A percentile compares a stretch with the other conserved stretches of the same genome.
Evolutionary conservation across 2,329 filamentous ascomycete species (phyloP).

Genomic region (Esteya vermicola): DNA sequence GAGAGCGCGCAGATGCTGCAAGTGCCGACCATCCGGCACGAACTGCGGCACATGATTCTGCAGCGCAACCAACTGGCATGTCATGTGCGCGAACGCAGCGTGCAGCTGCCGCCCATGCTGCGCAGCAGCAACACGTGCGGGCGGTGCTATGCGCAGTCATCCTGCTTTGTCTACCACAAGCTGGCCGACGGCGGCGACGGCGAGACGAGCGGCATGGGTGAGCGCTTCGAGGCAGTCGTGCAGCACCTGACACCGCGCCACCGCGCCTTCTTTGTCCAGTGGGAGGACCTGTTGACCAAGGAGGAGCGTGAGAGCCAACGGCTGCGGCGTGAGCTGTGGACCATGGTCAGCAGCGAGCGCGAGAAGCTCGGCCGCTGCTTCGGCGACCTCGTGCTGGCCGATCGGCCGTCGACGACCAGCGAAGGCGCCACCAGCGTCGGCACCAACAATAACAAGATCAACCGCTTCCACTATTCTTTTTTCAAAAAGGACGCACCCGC

Average conservation of each 20-base stretch:
- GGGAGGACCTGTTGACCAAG: slow-evolving; percentile 85
- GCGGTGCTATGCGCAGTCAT: slow-evolving; percentile 76
- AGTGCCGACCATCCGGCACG: slow-evolving; percentile 71
- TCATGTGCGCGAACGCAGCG: slow-evolving; percentile 66
- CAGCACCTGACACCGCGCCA: slow-evolving; percentile 62
- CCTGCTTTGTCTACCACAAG: slow-evolving; percentile 90
- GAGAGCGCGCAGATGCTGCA: slow-evolving; percentile 77
- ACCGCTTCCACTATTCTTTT: slow-evolving; percentile 78
- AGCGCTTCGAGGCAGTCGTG: slow-evolving; percentile 71
- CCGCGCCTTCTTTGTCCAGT: slow-evolving; percentile 79
- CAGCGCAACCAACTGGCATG: slow-evolving; percentile 82
- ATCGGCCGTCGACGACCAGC: slow-evolving; percentile 27
- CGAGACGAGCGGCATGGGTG: slow-evolving; percentile 65
- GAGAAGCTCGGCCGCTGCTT: slow-evolving; percentile 86
- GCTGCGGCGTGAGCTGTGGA: slow-evolving; percentile 84
- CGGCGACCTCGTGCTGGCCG: slow-evolving; percentile 69
- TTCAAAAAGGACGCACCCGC: slow-evolving; percentile 46
- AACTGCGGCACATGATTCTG: slow-evolving; percentile 93
- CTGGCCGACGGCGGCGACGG: slow-evolving; percentile 72
- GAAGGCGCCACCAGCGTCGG: slow-evolving; percentile 51
- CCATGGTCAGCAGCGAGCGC: slow-evolving; percentile 78
- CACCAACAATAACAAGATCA: slow-evolving; percentile 67
- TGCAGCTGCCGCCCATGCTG: slow-evolving; percentile 73
- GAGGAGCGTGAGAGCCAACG: slow-evolving; percentile 87
- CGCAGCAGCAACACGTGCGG: slow-evolving; percentile 69